Conservation (phyloP, 1,139 yeast genomes). For the Taphrina deformans region DNA sequence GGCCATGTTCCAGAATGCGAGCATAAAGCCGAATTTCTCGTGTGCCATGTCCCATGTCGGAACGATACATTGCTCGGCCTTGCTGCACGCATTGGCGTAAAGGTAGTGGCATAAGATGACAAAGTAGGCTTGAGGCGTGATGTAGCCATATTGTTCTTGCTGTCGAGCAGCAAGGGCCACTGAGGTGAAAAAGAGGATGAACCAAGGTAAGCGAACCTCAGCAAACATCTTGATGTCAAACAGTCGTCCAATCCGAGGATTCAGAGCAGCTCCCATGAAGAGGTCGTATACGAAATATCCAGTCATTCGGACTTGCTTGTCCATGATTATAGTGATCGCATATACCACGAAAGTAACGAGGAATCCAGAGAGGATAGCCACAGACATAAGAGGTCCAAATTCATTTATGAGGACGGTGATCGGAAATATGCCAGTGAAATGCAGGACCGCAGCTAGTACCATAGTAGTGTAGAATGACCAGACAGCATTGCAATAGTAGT, state of each 20-base stretch:
- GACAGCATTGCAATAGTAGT: constrained; percentile 90
- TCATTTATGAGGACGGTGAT: constrained; percentile 71
- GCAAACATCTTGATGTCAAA: constrained; percentile 94
- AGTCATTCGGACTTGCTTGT: constrained; percentile 77
- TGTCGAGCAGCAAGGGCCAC: constrained; percentile 76
- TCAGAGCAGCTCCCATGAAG: constrained; percentile 96
- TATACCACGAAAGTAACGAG: constrained; percentile 68
- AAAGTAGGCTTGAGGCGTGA: constrained; percentile 72
- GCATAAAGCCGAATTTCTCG: constrained; percentile 97
- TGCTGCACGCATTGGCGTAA: constrained; percentile 94
- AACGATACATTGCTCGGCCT: constrained; percentile 94
- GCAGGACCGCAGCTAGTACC: constrained; percentile 59
- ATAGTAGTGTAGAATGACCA: constrained; percentile 75
- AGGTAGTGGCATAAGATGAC: constrained; percentile 85
- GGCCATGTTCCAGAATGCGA: constrained; percentile 96
- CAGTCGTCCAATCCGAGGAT: constrained; percentile 82
- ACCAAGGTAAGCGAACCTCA: constrained; percentile 97
- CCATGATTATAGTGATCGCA: constrained; percentile 45
- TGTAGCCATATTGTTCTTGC: constrained; percentile 74
- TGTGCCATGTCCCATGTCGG: constrained; percentile 99
- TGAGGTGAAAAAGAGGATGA: constrained; percentile 75
- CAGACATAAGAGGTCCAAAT: constrained; percentile 90
- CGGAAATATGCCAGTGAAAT: constrained; percentile 70
- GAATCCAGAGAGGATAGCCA: constrained; percentile 79
- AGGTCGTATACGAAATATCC: constrained; percentile 88